Conservation (phyloP, 306 rosid genomes). For the Cicer judaicum region DNA sequence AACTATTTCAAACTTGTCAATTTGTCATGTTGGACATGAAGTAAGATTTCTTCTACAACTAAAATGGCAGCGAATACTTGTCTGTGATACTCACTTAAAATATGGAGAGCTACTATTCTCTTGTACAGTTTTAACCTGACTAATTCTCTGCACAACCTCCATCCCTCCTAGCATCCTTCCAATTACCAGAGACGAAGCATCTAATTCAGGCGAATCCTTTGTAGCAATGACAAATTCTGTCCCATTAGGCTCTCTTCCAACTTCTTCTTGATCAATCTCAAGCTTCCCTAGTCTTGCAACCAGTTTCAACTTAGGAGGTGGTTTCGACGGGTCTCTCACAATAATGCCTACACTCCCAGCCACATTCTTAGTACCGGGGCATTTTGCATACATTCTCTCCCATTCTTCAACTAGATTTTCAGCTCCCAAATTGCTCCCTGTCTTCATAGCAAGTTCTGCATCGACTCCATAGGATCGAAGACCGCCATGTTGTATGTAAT, state of each 20-base stretch:
- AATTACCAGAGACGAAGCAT: constrained; percentile 54
- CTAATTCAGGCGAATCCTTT: constrained; percentile 78
- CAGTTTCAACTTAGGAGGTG: constrained; percentile 76
- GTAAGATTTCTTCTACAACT: constrained; percentile 38
- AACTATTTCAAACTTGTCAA: constrained; percentile 40
- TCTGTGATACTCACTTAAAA: constrained; percentile 63
- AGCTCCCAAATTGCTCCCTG: constrained; percentile 59
- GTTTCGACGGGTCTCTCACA: constrained; percentile 84
- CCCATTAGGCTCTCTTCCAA: constrained; percentile 72
- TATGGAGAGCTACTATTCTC: constrained; percentile 85
- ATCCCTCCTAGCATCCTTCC: constrained; percentile 70
- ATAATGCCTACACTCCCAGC: constrained; percentile 79
- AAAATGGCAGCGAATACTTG: constrained; percentile 15
- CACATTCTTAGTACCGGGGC: constrained; percentile 73
- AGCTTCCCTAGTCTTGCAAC: constrained; percentile 83
- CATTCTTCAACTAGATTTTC: constrained; percentile 68
- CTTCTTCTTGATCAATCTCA: constrained; percentile 83
- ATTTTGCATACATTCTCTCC: constrained; percentile 60
- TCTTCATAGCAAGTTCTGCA: constrained; percentile 62
- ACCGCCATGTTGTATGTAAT: constrained; percentile 76
- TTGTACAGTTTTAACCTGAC: constrained; percentile 75
- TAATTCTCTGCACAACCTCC: constrained; percentile 70
- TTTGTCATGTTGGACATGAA: constrained; percentile 15
- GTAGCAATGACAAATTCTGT: constrained; percentile 73
- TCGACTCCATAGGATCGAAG: constrained; percentile 86